Base-by-base conservation (phyloP, 345 rosid genomes). In the Citrus mangshanensis region DNA sequence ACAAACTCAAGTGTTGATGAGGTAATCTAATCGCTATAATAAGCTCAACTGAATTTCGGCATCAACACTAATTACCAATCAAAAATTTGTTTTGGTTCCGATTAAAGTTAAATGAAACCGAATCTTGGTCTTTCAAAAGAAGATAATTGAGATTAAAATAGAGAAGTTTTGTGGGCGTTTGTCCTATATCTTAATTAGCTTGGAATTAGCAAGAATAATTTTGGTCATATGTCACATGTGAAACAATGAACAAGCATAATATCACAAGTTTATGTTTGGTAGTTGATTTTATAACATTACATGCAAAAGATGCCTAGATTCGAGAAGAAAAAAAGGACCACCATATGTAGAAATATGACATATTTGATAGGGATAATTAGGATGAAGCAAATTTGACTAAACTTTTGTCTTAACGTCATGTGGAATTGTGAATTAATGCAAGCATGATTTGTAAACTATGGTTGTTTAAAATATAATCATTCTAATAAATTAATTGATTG, bases 21-120 rank as follows among this genome's bases (percentile, higher is more conserved):
- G 2, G 1, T 0, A 7, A 37, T 0, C 0, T 37, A 0, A 2
- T 37, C 2, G 9, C 40, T 8, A 37, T 37, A 1, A 7, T 37
- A 37, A 37, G 1, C 9, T 37, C 9, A 2, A 37, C 9, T 0
- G 7, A 1, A 37, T 37, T 37, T 37, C 9, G 0, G 2, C 0
- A 37, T 37, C 4, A 34, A 4, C 5, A 35, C 7, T 46, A 13
- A 3, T 12, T 3, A 46, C 51, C 5, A 46, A 46, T 46, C 1
- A 46, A 46, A 46, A 46, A 0, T 2, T 46, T 3, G 5, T 13
- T 46, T 46, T 0, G 5, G 5, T 46, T 46, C 18, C 18, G 1
- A 46, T 46, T 46, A 46, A 13, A 46, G 51, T 13, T 46, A 46
- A 42, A 46, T 3, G 51, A 46, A 46, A 46, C 18, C 14, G 18